Evolutionary conservation across 257 asterid species (phyloP), one percentile per base, ranked within the genome.

Genomic region (Plantago major): DNA sequence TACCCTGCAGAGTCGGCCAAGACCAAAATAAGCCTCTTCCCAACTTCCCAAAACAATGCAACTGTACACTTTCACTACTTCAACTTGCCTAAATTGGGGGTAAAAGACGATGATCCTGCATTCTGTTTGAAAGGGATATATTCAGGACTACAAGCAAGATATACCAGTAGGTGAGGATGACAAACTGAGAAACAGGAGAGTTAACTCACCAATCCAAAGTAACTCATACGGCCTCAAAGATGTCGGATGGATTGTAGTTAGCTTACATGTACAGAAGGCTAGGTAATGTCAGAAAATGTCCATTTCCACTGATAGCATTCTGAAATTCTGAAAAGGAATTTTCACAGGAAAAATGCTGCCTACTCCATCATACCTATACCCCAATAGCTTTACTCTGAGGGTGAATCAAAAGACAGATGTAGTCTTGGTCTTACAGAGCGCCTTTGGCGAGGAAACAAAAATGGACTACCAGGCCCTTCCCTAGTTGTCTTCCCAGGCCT

Each of bases 401-500:
- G 97, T 64, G 99, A 83, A 76, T 80, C 94, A 71, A 87, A 79
- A 60, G 94, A 81, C 45, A 87, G 74, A 64, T 79, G 74, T 51
- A 89, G 70, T 78, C 91, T 81, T 52, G 88, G 94, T 79, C 95
- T 93, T 74, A 93, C 97, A 50, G 97, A 89, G 60, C 97, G 99
- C 60, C 82, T 80, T 68, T 89, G 96, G 58, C 96, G 91, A 52
- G 96, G 97, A 72, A 85, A 74, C 38, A 79, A 64, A 75, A 89
- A 81, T 50, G 97, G 95, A 74, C 94, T 84, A 67, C 84, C 94
- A 30, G 90, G 80, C 71, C 90, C 80, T 79, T 84, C 96, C 74
- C 91, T 84, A 67, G 76, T 70, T 38, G 67, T 62, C 81, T 89
- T 87, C 49, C 76, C 78, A 42, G 84, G 55, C 75, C 74, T 75